Evolutionary conservation across 495 filamentous ascomycete genomes (phyloP), one percentile per base, ranked within the genome.

Genomic region (Penicillium maclennaniae): DNA sequence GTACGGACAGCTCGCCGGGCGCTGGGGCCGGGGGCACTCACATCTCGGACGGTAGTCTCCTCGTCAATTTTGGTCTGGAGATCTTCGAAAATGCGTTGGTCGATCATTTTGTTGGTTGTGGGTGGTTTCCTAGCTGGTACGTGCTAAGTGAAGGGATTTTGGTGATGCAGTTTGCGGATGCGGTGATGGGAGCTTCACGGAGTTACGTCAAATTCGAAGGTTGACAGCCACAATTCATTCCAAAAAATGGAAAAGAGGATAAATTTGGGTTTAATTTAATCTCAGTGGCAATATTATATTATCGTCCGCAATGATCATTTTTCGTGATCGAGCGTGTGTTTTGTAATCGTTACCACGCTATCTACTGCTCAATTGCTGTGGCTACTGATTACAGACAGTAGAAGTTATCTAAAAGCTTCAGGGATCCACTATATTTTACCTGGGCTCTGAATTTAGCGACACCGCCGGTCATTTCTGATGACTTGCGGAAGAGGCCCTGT

Each of bases 51-150:
- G 39, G 77, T 73, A 16, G 79, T 75, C 69, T 98, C 93, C 63
- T 92, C 86, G 62, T 98, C 95, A 59, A 96, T 88, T 64, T 91
- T 91, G 41, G 81, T 72, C 68, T 96, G 92, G 50, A 98, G 85
- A 62, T 86, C 78, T 55, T 91, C 85, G 68, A 97, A 97, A 61
- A 97, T 91, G 26, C 74, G 79, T 42, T 87, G 85, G 69, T 95
- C 85, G 43, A 96, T 86, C 74, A 77, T 77, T 54, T 64, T 72
- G 58, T 31, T 27, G 55, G 26, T 54, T 21, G 25, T 41, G 44
- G 49, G 46, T 36, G 28, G 27, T 44, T 34, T 39, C 23, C 2
- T 4, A 14, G 31, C 31, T 34, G 10, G 31, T 38, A 43, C 55
- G 45, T 28, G 51, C 31, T 31, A 45, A 20, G 45, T 54, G 36